Conservation (phyloP, 257 asterid genomes). For the Plantago major region DNA sequence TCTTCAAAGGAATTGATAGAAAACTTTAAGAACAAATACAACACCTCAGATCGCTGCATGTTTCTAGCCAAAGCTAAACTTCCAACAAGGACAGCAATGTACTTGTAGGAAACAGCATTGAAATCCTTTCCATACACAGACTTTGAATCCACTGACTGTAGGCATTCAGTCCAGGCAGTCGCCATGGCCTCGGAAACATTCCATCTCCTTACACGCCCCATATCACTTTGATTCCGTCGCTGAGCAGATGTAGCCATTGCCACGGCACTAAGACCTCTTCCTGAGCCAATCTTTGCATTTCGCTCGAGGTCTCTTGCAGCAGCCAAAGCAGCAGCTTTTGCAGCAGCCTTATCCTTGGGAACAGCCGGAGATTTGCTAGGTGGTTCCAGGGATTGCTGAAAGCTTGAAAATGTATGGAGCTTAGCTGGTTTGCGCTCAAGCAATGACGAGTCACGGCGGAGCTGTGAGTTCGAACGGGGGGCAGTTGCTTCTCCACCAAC, state of each 20-base stretch:
- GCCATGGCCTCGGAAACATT: conserved; percentile 97
- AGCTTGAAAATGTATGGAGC: conserved; percentile 91
- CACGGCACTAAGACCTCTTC: conserved; percentile 99
- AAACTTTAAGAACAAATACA: conserved; percentile 21
- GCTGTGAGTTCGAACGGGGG: conserved; percentile 60
- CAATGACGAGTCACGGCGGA: conserved; percentile 89
- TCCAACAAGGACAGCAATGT: conserved; percentile 91
- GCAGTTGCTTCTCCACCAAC: conserved; percentile 82
- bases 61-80: conserved; percentile 98
- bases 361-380: conserved; percentile 59
- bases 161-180: conserved; percentile 96
- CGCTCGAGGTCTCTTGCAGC: conserved; percentile 99
- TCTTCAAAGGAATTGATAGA: conserved; percentile 9
- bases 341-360: conserved; percentile 96
- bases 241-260: conserved; percentile 99
- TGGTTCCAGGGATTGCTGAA: conserved; percentile 80
- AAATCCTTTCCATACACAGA: conserved; percentile 93
- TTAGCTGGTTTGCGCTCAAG: conserved; percentile 75
- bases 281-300: conserved; percentile 94
- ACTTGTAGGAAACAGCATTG: conserved; percentile 87
- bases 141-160: conserved; percentile 88
- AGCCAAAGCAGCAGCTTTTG: conserved; percentile 98
- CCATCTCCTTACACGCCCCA: conserved; percentile 94
- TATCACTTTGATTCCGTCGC: conserved; percentile 73
- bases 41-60: conserved; percentile 96